Conservation (phyloP, 768 basidiomycete species). For the Pulveroboletus sp. region DNA sequence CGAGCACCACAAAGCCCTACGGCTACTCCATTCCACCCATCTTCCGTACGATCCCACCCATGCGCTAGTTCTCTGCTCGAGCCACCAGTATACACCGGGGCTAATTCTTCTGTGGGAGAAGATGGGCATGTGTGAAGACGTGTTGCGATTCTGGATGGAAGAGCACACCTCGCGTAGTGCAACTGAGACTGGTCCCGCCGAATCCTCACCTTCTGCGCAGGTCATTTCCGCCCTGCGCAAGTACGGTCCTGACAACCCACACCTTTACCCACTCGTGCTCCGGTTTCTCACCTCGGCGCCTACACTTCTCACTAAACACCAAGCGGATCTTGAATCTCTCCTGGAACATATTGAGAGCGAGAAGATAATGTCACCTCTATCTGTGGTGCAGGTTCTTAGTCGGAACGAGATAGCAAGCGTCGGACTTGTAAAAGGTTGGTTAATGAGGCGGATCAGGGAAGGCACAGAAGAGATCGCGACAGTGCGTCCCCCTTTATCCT, state of each 20-base stretch:
- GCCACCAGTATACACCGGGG: constrained; percentile 73
- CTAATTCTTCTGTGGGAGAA: constrained; percentile 90
- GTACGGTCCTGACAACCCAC: constrained; percentile 69
- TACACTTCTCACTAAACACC: constrained; percentile 66
- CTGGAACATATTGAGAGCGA: constrained; percentile 77
- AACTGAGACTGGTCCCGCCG: constrained; percentile 23
- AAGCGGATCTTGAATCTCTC: constrained; percentile 63
- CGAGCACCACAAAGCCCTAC: constrained; percentile 58
- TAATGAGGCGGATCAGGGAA: constrained; percentile 71
- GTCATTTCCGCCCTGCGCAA: constrained; percentile 69
- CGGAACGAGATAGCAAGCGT: constrained; percentile 88
- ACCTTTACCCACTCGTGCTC: constrained; percentile 83
- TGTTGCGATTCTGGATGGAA: constrained; percentile 91
- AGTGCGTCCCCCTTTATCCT: constrained; percentile 41
- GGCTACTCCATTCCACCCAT: constrained; percentile 53
- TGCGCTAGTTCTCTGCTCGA: constrained; percentile 93
- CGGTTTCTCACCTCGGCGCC: constrained; percentile 84
- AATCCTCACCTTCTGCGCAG: constrained; percentile 31
- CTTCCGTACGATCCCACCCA: constrained; percentile 86
- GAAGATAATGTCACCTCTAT: constrained; percentile 82
- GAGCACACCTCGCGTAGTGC: constrained; percentile 34
- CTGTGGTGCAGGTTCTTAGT: constrained; percentile 82
- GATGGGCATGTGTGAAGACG: constrained; percentile 94
- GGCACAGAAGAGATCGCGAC: constrained; percentile 73
- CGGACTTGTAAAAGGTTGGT: constrained; percentile 88